A percentile compares a stretch with the other conserved stretches of the same genome.
Evolutionary conservation across 768 basidiomycete genomes (phyloP).

Genomic region (Lactarius indigo): DNA sequence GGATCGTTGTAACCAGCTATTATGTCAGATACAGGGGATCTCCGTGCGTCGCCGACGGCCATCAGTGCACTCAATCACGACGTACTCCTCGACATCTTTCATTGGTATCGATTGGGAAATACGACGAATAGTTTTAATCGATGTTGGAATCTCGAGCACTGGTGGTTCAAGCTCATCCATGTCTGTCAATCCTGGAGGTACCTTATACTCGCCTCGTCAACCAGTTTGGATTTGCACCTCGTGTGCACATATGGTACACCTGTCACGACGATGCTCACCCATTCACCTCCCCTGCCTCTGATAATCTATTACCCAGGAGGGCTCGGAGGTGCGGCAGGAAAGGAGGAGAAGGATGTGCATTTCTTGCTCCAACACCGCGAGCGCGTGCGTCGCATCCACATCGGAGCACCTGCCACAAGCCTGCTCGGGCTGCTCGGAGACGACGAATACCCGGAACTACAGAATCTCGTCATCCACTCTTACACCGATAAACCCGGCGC

Average conservation of each 20-base stretch:
- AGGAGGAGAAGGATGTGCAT: neutral
- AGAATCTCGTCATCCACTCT: neutral
- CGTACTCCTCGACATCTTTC: constrained; percentile 1
- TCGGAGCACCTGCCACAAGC: neutral
- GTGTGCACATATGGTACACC: constrained; percentile 7
- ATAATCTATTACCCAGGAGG: constrained; percentile 2
- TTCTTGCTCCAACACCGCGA: neutral
- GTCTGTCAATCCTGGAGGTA: neutral
- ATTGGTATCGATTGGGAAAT: neutral
- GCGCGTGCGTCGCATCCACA: constrained; percentile 4
- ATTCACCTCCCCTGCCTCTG: constrained; percentile 5
- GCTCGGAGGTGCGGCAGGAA: neutral
- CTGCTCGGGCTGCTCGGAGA: neutral
- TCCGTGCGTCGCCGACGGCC: neutral
- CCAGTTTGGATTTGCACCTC: neutral
- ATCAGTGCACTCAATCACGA: neutral
- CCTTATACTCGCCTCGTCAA: neutral
- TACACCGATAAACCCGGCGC: neutral
- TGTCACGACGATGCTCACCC: neutral
- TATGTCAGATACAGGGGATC: too few relatives aligned
- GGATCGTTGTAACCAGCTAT: too few relatives aligned
- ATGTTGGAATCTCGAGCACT: neutral
- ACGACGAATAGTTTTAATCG: too few relatives aligned
- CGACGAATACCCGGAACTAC: neutral
- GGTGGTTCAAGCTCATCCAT: too few relatives aligned